Evolutionary conservation across 2,329 filamentous ascomycete genomes (phyloP).

Genomic region (Hymenoscyphus fructigenus): DNA sequence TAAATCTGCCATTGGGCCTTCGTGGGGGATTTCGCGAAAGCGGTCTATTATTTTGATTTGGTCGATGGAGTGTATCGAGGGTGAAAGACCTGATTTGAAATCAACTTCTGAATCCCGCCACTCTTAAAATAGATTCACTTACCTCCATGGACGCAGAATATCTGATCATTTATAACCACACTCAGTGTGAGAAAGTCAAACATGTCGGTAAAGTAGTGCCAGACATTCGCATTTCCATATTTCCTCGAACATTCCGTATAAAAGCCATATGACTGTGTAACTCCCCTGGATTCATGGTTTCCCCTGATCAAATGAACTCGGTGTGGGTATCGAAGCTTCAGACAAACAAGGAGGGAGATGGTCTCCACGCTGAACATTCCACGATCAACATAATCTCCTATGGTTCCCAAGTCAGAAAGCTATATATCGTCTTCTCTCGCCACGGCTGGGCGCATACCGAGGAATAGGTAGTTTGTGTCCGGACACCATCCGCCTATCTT

Average conservation of each 20-base stretch:
- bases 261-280: conserved; percentile 98
- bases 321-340: conserved; percentile 94
- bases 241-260: conserved; percentile 98
- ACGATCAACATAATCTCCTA: conserved; percentile 93
- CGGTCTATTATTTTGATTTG: conserved; percentile 99
- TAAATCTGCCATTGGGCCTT: conserved; percentile 98
- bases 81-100: conserved; percentile 62
- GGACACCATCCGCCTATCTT: conserved; percentile 96
- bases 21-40: conserved; percentile 96
- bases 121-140: conserved; percentile 26
- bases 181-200: conserved; percentile 97
- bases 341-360: conserved; percentile 93
- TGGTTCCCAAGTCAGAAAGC: conserved; percentile 12
- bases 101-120: not conserved
- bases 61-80: conserved; percentile 95
- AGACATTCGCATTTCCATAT: conserved; percentile 97
- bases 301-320: conserved; percentile 95
- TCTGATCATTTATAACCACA: conserved; percentile 97
- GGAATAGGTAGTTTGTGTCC: conserved; percentile 96
- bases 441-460: conserved; percentile 57
- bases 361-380: conserved; percentile 99
- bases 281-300: conserved; percentile 95
- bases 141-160: conserved; percentile 97
- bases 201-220: conserved; percentile 99
- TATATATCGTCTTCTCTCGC: not conserved